Evolutionary conservation across 2,329 filamentous ascomycete species (phyloP), one percentile per base, ranked within the genome.

Genomic region (Penicillium sp.): DNA sequence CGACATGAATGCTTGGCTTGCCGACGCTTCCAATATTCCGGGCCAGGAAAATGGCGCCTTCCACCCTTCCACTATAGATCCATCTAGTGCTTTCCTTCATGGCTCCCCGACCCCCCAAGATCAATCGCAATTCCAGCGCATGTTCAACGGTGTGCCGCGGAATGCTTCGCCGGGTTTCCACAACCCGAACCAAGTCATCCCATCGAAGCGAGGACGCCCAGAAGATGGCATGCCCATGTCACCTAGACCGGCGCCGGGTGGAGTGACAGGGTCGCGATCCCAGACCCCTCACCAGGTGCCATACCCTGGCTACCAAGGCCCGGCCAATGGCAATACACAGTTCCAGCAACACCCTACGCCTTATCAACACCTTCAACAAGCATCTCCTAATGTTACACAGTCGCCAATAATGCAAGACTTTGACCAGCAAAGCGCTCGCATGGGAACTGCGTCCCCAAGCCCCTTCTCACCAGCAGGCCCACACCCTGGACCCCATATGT

Each of bases 361-460:
- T 52, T 96, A 93, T 71, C 86, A 91, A 58, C 92, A 96, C 76
- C 83, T 96, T 52, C 89, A 91, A 67, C 85, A 89, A 62, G 87
- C 88, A 48, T 92, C 91, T 3, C 83, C 86, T 47, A 94, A 92
- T 72, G 89, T 91, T 57, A 96, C 91, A 38, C 93, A 93, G 10
- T 97, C 94, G 6, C 94, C 94, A 27, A 93, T 95, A 59, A 92
- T 97, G 59, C 92, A 95, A 68, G 82, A 85, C 50, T 86, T 85
- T 52, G 77, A 78, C 55, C 75, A 81, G 74, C 85, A 89, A 68
- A 83, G 83, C 65, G 86, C 88, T 38, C 90, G 92, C 67, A 91
- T 97, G 73, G 89, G 92, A 61, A 97, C 93, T 43, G 89, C 91
- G 42, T 97, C 94, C 31, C 93, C 94, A 3, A 93, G 94, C 73